Evolutionary conservation across 345 rosid species (phyloP).

Genomic region (Ceriops tagal): DNA sequence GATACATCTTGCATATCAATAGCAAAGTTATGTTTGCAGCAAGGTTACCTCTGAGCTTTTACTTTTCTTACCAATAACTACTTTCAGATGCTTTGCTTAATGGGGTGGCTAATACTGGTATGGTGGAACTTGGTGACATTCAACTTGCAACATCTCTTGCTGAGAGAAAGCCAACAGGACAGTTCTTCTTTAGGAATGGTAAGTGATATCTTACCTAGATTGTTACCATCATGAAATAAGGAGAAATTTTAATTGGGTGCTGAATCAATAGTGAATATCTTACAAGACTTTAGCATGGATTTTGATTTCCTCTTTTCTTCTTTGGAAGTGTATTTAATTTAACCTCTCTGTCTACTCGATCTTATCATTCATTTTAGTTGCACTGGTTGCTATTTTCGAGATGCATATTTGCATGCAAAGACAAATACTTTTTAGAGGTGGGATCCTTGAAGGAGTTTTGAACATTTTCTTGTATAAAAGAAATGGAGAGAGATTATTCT

Average conservation of each 20-base stretch:
- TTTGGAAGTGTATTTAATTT: too few relatives aligned
- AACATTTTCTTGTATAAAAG: too few relatives aligned
- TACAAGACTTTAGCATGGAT: too few relatives aligned
- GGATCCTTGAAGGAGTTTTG: too few relatives aligned
- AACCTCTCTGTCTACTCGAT: too few relatives aligned
- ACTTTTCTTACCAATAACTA: constrained; percentile 2
- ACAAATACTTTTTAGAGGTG: too few relatives aligned
- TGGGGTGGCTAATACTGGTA: constrained; percentile 71
- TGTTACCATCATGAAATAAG: not conserved
- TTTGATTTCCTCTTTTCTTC: too few relatives aligned
- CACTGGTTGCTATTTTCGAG: too few relatives aligned
- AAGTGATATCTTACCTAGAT: constrained; percentile 19
- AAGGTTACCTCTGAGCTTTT: not conserved
- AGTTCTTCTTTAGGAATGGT: constrained; percentile 69
- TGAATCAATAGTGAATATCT: not conserved
- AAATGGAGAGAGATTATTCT: too few relatives aligned
- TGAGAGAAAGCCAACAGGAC: constrained; percentile 78
- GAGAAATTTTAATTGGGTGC: not conserved
- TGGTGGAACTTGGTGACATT: constrained; percentile 71
- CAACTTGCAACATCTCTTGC: constrained; percentile 68
- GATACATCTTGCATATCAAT: not conserved
- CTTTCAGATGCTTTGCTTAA: constrained; percentile 65
- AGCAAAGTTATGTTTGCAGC: constrained; percentile 3
- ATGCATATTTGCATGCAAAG: too few relatives aligned
- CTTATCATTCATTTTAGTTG: too few relatives aligned